Percentiles rank a stretch among this genome's conserved stretches.
Conservation (phyloP, 345 rosid genomes). For the Anacardium occidentale region DNA sequence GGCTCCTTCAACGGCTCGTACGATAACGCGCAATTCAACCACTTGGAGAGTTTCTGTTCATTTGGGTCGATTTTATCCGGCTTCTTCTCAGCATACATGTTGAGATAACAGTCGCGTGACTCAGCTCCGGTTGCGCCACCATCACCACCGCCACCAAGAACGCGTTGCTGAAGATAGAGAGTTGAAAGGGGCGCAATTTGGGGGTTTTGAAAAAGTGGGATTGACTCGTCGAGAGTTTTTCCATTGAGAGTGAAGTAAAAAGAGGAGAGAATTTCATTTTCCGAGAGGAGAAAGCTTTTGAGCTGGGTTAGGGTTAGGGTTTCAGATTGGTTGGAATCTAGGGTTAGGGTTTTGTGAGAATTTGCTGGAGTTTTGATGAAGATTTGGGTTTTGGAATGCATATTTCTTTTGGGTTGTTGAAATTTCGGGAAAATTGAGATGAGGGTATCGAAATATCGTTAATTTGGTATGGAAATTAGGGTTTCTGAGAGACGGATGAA, state of each 20-base stretch:
- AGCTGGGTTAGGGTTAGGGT: slow-evolving; percentile 40
- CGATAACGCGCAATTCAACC: slow-evolving; percentile 83
- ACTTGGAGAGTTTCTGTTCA: slow-evolving; percentile 85
- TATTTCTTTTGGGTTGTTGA: not conserved
- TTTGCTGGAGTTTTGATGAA: slow-evolving; percentile 5
- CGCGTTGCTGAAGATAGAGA: slow-evolving; percentile 50
- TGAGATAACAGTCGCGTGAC: slow-evolving; percentile 94
- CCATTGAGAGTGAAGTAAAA: slow-evolving; percentile 65
- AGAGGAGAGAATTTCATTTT: slow-evolving; percentile 38
- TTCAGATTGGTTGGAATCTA: not conserved
- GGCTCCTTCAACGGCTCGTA: slow-evolving; percentile 75
- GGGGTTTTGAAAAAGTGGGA: slow-evolving; percentile 35
- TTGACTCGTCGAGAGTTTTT: slow-evolving; percentile 45
- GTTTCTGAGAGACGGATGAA: not conserved
- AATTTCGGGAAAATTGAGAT: not conserved
- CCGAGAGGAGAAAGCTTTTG: slow-evolving; percentile 40
- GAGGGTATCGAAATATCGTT: not conserved
- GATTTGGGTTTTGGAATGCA: slow-evolving; percentile 8
- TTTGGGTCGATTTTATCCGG: slow-evolving; percentile 92
- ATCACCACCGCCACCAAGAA: slow-evolving; percentile 92
- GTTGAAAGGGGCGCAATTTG: slow-evolving; percentile 56
- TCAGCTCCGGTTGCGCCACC: slow-evolving; percentile 99
- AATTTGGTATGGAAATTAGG: not conserved
- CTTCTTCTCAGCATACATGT: slow-evolving; percentile 92
- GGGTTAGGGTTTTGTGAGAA: slow-evolving; percentile 3